Base-by-base conservation (phyloP, 2,329 filamentous ascomycete genomes). In the Penicillium sp. region DNA sequence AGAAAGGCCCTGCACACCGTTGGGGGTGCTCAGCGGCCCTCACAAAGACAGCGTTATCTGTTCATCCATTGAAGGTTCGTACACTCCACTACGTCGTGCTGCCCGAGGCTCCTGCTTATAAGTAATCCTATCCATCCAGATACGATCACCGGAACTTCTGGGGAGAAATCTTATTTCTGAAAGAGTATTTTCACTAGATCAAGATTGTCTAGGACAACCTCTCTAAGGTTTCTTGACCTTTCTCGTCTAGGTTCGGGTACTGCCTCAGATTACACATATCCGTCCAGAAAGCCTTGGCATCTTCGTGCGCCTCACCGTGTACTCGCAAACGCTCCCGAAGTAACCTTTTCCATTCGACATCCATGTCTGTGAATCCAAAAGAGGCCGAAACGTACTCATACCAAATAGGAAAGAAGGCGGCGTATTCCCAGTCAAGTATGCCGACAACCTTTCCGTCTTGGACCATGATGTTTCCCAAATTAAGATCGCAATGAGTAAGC, bases 331-430 rank as follows among this genome's bases (percentile, higher is more conserved):
- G 66, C 50, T 65, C 60, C 38, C 55, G 62, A 7, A 73, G 63
- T 31, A 71, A 21, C 31, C 11, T 67, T 44, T 68, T 70, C 68
- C 63, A 73, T 48, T 72, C 67, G 3, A 58, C 54, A 62, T 73
- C 69, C 53, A 60, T 57, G 5, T 64, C 58, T 19, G 64, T 66
- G 38, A 65, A 67, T 19, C 60, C 66, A 31, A 62, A 70, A 56
- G 69, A 67, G 9, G 68, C 67, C 9, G 62, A 68, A 35, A 70
- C 62, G 81, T 83, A 76, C 48, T 76, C 70, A 62, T 72, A 72
- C 65, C 67, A 70, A 5, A 71, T 53, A 38, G 71, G 70, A 19
- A 67, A 71, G 52, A 67, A 74, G 17, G 71, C 72, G 35, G 73
- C 69, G 55, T 71, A 72, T 54, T 76, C 73, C 66, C 69, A 74